Percentiles rank a stretch among this genome's conserved stretches.
These are phyloP conservation scores for Candida boleticola DNA, from an alignment of 805 yeast species.

Conservation along the genomic window DNA sequence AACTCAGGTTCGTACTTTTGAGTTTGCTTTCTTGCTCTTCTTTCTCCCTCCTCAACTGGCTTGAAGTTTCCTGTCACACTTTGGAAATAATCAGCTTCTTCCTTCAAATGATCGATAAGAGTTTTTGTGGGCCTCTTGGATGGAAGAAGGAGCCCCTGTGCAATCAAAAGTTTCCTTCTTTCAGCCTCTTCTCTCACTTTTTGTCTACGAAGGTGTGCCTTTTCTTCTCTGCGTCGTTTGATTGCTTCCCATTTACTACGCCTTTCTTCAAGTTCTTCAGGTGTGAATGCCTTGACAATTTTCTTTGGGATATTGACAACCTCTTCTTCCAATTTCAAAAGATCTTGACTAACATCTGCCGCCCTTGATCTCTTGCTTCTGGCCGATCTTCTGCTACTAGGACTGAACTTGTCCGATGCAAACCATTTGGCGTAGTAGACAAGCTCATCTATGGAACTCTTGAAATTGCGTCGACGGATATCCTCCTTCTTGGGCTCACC, in stretches of 20 bases:
- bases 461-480: constrained; percentile 1
- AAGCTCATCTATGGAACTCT: constrained; percentile 21
- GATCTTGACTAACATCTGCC: constrained; percentile 8
- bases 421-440: constrained; percentile 42
- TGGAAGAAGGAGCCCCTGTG: background rate
- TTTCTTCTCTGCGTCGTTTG: constrained; percentile 5
- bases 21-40: constrained; percentile 29
- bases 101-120: constrained; percentile 8
- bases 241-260: constrained; percentile 6
- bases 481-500: background rate
- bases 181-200: constrained; percentile 5
- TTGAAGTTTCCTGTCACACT: constrained; percentile 37
- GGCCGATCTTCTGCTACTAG: constrained; percentile 7
- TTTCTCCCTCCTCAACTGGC: constrained; percentile 29
- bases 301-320: constrained; percentile 8
- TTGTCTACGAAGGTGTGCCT: constrained; percentile 2
- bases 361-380: constrained; percentile 10
- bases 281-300: constrained; percentile 9
- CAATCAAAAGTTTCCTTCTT: constrained; percentile 1
- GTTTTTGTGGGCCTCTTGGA: constrained; percentile 2
- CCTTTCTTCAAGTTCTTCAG: constrained; percentile 13
- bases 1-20: constrained; percentile 18
- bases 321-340: constrained; percentile 15
- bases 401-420: constrained; percentile 14
- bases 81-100: constrained; percentile 37